Base-by-base conservation (phyloP, 495 filamentous ascomycete species). In the Penicillium paxilli region DNA sequence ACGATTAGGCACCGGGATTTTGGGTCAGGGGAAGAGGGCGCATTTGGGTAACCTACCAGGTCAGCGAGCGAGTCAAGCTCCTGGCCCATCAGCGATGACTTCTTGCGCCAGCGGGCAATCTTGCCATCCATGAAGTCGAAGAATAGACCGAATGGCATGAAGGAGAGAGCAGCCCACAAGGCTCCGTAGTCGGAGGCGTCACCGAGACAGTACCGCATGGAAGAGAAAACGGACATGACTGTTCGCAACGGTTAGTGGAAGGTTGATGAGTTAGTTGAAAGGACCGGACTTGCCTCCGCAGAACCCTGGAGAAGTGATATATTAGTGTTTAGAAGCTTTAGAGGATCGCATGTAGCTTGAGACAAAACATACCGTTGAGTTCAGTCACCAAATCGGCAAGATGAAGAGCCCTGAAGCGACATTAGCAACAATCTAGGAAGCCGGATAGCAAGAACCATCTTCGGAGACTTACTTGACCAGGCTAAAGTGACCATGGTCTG, bases 41-140 rank as follows among this genome's bases (percentile, higher is more conserved):
- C 26, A 30, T 54, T 48, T 35, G n/a, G n/a, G n/a, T n/a, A 26
- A 55, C 75, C 30, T 88, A 98, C 94, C 76, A 98, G 67, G 70
- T 98, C 94, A 35, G 94, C 94, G 35, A 98, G 78, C n/a, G 93
- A 97, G 72, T 98, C 94, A 35, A 98, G 78, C 73, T 98, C 94
- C 71, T 98, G 94, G 3, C 94, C 94, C 94, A 98, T 98, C 64
- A 98, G 76, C 51, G 88, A 92, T 55, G 89, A 91, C 83, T 97
- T 98, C 71, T 90, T 86, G 63, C 95, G 81, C 95, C 94, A 98
- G 48, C 94, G 77, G 53, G 94, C 94, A 35, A 98, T 92, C 62
- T 89, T 94, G 58, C 94, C 94, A 70, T 98, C 94, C 86, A 98
- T 91, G 65, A 96, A 96, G 68, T 98, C 94, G 71, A 98, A 98